phyloP scores from a whole-genome alignment of 2,329 filamentous ascomycete species.

The Pseudopyrenochaeta lycopersici region DNA sequence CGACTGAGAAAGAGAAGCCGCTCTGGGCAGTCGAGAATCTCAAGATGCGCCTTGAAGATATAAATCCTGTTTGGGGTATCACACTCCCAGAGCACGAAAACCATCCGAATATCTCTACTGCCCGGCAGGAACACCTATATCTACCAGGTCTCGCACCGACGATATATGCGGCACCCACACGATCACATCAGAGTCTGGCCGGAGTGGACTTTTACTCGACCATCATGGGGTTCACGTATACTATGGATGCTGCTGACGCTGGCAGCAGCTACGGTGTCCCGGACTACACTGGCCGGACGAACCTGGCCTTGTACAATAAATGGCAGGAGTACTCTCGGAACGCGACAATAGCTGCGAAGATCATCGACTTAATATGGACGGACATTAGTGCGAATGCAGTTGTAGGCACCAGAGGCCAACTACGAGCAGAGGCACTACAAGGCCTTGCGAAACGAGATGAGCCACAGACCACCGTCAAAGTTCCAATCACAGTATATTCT shows the following conservation, averaged over 20 bases:
- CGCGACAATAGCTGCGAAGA: conserved; percentile 35
- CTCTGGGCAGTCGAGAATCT: conserved; percentile 52
- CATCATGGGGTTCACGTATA: conserved; percentile 33
- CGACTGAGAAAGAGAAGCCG: conserved; percentile 39
- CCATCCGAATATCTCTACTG: conserved; percentile 45
- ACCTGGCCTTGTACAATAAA: conserved; percentile 51
- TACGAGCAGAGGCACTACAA: conserved; percentile 5
- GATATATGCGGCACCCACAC: neutral
- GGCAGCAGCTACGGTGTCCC: conserved; percentile 3
- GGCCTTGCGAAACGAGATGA: conserved; percentile 12
- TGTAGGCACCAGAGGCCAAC: conserved; percentile 47
- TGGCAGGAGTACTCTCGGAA: conserved; percentile 51
- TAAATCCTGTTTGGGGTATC: conserved; percentile 54
- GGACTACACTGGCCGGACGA: conserved; percentile 49
- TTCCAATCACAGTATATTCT: conserved; percentile 36
- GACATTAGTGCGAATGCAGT: conserved; percentile 55
- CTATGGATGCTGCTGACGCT: conserved; percentile 5
- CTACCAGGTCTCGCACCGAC: conserved; percentile 36
- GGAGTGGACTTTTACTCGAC: conserved; percentile 45
- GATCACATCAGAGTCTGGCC: conserved; percentile 43
- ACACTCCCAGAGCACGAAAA: conserved; percentile 43
- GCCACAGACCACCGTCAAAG: conserved; percentile 1
- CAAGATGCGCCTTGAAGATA: conserved; percentile 16
- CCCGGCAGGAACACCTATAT: conserved; percentile 41
- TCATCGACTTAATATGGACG: conserved; percentile 57